Evolutionary conservation across 202 grass and related monocot species (phyloP), one percentile per base, ranked within the genome.

Genomic region (Zizania palustris): DNA sequence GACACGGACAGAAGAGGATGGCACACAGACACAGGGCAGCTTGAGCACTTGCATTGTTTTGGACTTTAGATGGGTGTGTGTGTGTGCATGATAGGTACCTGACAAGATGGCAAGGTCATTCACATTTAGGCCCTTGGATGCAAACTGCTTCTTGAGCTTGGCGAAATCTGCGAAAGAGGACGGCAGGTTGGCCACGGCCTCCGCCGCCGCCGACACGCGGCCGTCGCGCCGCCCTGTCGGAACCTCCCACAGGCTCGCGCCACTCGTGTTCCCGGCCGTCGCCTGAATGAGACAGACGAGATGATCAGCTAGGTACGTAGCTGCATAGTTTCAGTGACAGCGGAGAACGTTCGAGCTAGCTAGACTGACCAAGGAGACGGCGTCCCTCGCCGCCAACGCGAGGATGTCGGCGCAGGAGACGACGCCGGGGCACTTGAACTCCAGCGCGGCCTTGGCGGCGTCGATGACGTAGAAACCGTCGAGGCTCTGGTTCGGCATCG

Each of bases 401-500:
- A 69, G 0, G 7, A 69, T 69, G n/a, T 70, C 77, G 10, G 65
- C 77, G 40, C 77, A 80, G 2, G 65, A 80, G 11, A 80, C 53
- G 18, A 28, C 36, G 3, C 54, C 54, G 7, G 77, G 65, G 65
- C 65, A 80, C 11, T 53, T 54, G 13, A 11, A 46, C 54, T 80
- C 77, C 38, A 70, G 21, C 7, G 36, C 39, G 11, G 74, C 58
- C 51, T 80, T 70, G 37, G 48, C 76, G 36, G 63, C 50, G 49
- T 79, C 36, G 60, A 63, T 16, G 60, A 63, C 60, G 34, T n/a
- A 63, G 21, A 85, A 89, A 0, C 78, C 82, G 9, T 67, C 61
- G 22, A 82, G 72, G 7, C 36, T 89, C 0, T 20, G 78, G 69
- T 89, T 89, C 3, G 87, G 82, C 51, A 10, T 33, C 33, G 78